Evolutionary conservation across 2,329 filamentous ascomycete species (phyloP), one percentile per base, ranked within the genome.

Genomic region (Claviceps quebecensis): DNA sequence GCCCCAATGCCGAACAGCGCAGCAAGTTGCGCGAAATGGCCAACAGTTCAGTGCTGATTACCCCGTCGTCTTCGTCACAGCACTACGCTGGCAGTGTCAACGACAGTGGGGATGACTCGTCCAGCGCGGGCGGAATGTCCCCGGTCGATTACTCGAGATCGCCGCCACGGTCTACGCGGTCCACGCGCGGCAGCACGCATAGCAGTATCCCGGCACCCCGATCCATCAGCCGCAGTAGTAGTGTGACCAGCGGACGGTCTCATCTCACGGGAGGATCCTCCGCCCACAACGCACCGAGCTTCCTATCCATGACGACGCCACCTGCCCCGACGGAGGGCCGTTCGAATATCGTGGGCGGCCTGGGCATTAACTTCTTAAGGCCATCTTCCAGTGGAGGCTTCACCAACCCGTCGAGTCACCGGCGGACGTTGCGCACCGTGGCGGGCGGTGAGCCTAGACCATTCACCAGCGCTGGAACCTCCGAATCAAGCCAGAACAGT

Each of bases 1-100:
- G 89, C 4, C 90, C 91, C 1, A 87, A 74, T 56, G 86, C 82
- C 49, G 83, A 86, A 53, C 86, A 93, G 63, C 83, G 87, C 61
- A 85, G 76, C 61, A 83, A 85, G 55, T 75, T 94, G 37, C 81
- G 90, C 43, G 89, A 96, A 65, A 73, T 95, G 52, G 88, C 87
- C n/a, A 90, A 80, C 53, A 86, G 80, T 60, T 84, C 82, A 38
- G 81, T 84, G 19, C 72, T 91, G 55, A 76, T 73, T 26, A 54
- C 53, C n/a, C 71, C 69, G 11, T 67, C 62, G 2, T 58, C 57
- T 41, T 57, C 57, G 5, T 66, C 65, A 17, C 63, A 66, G 43
- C 65, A 71, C 37, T 65, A 69, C 53, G 59, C 67, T 3, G 66
- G 68, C 40, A 71, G 69, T 55, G 63, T 70, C 56, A 72, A 75